Evolutionary conservation across 345 rosid species (phyloP).

Genomic region (Brassica cretica): DNA sequence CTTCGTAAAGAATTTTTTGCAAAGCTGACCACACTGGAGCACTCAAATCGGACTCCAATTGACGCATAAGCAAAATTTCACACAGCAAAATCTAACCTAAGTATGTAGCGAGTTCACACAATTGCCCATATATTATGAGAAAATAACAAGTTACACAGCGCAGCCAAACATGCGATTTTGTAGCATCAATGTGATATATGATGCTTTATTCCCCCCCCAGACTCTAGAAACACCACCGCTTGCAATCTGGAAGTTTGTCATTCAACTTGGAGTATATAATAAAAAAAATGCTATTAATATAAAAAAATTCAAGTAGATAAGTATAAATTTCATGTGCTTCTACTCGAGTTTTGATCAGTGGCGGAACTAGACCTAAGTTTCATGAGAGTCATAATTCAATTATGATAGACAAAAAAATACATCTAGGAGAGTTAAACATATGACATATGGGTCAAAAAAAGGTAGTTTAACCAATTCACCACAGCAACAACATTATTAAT

Average conservation of each 20-base stretch:
- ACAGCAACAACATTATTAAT: too few species aligned
- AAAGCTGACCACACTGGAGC: background rate
- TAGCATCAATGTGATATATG: background rate
- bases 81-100: background rate
- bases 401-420: too few species aligned
- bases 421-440: too few species aligned
- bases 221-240: background rate
- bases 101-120: background rate
- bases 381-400: too few species aligned
- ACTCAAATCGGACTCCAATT: background rate
- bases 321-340: conserved; percentile 14
- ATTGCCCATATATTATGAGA: background rate
- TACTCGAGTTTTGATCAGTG: conserved; percentile 12
- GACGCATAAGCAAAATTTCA: background rate
- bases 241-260: background rate
- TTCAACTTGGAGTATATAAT: background rate
- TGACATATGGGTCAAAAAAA: too few species aligned
- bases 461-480: too few species aligned
- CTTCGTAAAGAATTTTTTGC: background rate
- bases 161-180: background rate
- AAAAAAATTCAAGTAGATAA: background rate
- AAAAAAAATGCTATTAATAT: background rate
- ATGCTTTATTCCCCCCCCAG: background rate
- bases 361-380: too few species aligned
- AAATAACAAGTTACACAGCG: background rate